phyloP scores from a whole-genome alignment of 495 filamentous ascomycete species.

The Lentithecium fluviatile region DNA sequence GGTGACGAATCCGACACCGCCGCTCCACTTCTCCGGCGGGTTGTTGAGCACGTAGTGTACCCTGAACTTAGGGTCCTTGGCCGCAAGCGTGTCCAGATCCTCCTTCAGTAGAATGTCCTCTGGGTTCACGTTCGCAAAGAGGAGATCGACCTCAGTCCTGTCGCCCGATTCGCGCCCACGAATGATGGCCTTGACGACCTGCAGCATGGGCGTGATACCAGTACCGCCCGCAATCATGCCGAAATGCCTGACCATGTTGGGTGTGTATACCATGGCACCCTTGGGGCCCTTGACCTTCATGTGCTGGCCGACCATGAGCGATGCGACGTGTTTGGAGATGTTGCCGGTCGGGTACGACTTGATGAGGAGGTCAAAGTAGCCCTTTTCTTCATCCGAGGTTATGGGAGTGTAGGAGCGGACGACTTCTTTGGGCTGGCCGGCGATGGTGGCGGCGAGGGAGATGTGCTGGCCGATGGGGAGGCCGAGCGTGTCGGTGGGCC shows the following conservation, averaged over 20 bases:
- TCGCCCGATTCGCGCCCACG: slow-evolving; percentile 75
- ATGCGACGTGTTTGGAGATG: slow-evolving; percentile 87
- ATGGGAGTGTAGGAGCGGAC: slow-evolving; percentile 97
- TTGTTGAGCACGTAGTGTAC: slow-evolving; percentile 96
- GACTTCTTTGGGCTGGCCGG: slow-evolving; percentile 78
- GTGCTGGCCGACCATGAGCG: slow-evolving; percentile 75
- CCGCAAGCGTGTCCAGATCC: slow-evolving; percentile 75
- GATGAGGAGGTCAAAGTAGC: slow-evolving; percentile 93
- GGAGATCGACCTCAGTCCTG: slow-evolving; percentile 82
- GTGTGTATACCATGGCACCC: slow-evolving; percentile 93
- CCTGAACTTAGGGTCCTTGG: slow-evolving; percentile 74
- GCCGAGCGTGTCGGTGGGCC: slow-evolving; percentile 76
- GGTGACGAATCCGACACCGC: slow-evolving; percentile 90
- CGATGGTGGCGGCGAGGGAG: slow-evolving; percentile 80
- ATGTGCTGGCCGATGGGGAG: slow-evolving; percentile 98
- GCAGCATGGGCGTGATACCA: slow-evolving; percentile 97
- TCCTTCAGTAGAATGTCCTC: slow-evolving; percentile 93
- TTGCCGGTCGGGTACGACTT: slow-evolving; percentile 97
- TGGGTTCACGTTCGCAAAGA: slow-evolving; percentile 92
- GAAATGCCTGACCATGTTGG: slow-evolving; percentile 89
- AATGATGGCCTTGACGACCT: slow-evolving; percentile 88
- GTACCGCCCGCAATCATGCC: slow-evolving; percentile 98
- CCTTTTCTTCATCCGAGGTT: slow-evolving; percentile 84
- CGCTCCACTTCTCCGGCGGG: slow-evolving; percentile 84
- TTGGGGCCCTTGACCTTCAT: slow-evolving; percentile 91